Conservation (phyloP, 2,329 filamentous ascomycete genomes). For the Drechslerella stenobrocha region DNA sequence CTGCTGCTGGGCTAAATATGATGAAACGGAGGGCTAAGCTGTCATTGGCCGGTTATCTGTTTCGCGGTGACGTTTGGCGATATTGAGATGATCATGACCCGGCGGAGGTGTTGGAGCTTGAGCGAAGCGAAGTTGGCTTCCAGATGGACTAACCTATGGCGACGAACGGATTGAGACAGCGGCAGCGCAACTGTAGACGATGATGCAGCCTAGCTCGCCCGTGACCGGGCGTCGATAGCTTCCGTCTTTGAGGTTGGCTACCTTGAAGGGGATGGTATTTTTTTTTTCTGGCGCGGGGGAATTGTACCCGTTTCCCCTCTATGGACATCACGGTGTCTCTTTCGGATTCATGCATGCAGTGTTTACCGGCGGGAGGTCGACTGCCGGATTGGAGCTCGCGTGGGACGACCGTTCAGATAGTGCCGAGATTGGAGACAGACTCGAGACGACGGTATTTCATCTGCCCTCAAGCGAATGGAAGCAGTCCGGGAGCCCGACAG, state of each 20-base stretch:
- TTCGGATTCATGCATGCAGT: no score
- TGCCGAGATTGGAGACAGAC: not conserved
- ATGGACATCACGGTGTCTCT: not conserved
- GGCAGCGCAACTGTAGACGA: conserved; percentile 3
- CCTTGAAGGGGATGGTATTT: not conserved
- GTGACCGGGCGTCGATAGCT: conserved; percentile 2
- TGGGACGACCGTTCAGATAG: not conserved
- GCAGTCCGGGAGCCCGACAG: conserved; percentile 32
- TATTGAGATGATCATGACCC: conserved; percentile 15
- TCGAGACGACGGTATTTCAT: not conserved
- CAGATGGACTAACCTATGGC: conserved; percentile 27
- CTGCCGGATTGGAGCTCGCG: not conserved
- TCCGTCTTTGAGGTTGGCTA: not conserved
- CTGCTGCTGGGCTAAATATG: conserved; percentile 7
- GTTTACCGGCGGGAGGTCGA: no score
- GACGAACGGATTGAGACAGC: conserved; percentile 41
- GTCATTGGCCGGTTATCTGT: conserved; percentile 38
- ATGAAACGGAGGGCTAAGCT: conserved; percentile 18
- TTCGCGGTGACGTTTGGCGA: conserved; percentile 11
- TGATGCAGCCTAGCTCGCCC: conserved; percentile 2
- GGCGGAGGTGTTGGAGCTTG: conserved; percentile 16
- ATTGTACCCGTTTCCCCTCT: not conserved
- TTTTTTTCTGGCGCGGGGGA: not conserved
- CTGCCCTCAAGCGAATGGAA: conserved; percentile 31
- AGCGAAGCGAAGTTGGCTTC: conserved; percentile 19